phyloP scores from a whole-genome alignment of 2,329 filamentous ascomycete genomes.

The Phyllosticta paracitricarpa region DNA sequence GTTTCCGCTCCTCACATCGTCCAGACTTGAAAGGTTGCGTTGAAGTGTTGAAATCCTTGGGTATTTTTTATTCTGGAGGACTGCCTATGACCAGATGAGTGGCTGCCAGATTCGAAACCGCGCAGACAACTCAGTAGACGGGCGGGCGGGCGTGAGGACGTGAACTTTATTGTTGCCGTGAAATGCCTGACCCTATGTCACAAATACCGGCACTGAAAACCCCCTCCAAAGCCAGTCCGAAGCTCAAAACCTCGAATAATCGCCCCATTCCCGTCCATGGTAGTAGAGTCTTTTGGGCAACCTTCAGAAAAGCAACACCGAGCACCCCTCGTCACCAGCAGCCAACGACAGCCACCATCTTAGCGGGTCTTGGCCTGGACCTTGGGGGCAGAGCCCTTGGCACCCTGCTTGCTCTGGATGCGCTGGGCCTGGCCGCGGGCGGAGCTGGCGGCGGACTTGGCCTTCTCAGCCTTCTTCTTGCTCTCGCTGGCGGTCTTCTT shows the following conservation, averaged over 20 bases:
- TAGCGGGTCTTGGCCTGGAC: conserved; percentile 79
- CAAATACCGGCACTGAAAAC: conserved; percentile 8
- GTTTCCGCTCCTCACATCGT: background rate
- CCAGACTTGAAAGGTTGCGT: background rate
- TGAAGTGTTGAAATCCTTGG: background rate
- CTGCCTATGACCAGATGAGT: background rate
- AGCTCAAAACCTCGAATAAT: conserved; percentile 4
- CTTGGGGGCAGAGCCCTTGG: conserved; percentile 83
- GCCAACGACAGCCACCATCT: conserved; percentile 21
- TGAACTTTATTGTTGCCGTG: conserved; percentile 10
- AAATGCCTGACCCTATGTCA: conserved; percentile 11
- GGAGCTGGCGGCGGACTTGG: conserved; percentile 69
- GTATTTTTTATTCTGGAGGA: background rate
- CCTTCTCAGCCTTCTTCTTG: conserved; percentile 99
- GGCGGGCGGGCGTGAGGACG: conserved; percentile 8
- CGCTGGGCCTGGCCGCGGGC: conserved; percentile 68
- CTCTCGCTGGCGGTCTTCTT: conserved; percentile 84
- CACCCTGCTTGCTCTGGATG: conserved; percentile 93
- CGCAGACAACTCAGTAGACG: background rate
- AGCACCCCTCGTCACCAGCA: conserved; percentile 8
- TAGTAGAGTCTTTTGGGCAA: conserved; percentile 9
- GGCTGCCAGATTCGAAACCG: background rate
- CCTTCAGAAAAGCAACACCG: conserved; percentile 10
- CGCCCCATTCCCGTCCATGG: conserved; percentile 1
- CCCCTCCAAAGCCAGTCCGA: background rate